Conservation (phyloP, 2,329 filamentous ascomycete species). For the Penicillium digitatum region DNA sequence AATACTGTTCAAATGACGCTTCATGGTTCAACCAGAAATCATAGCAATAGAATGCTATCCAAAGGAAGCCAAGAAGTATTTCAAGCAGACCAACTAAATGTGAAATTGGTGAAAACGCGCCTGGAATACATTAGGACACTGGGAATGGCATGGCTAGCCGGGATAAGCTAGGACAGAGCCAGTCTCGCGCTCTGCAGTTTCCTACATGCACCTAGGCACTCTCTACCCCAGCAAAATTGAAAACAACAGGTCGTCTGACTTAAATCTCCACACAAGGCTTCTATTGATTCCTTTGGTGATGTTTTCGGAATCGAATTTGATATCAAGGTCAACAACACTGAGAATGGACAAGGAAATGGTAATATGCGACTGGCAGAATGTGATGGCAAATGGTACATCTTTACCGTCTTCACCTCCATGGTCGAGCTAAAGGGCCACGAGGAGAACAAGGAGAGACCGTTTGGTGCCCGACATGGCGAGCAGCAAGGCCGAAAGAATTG, state of each 20-base stretch:
- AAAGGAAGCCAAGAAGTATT: neutral
- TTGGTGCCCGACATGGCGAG: conserved; percentile 56
- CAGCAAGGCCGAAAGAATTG: conserved; percentile 56
- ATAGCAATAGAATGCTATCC: neutral
- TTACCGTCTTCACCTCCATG: conserved; percentile 60
- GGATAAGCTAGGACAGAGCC: neutral
- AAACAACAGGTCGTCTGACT: conserved; percentile 46
- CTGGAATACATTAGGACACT: neutral
- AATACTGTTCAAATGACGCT: too few species aligned
- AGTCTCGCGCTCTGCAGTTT: neutral
- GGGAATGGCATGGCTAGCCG: neutral
- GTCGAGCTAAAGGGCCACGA: conserved; percentile 53
- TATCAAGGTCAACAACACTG: conserved; percentile 53
- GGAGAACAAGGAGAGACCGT: conserved; percentile 51
- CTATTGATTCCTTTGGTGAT: conserved; percentile 50
- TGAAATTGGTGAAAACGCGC: neutral
- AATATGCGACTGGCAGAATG: conserved; percentile 50
- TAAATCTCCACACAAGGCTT: conserved; percentile 44
- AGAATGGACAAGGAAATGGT: conserved; percentile 54
- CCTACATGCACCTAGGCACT: neutral
- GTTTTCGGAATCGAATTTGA: conserved; percentile 56
- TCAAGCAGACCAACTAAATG: neutral
- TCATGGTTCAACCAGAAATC: too few species aligned
- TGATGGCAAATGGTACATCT: conserved; percentile 56
- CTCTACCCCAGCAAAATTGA: conserved; percentile 43